Evolutionary conservation across 306 rosid species (phyloP).

Genomic region (Dicorynia guianensis): DNA sequence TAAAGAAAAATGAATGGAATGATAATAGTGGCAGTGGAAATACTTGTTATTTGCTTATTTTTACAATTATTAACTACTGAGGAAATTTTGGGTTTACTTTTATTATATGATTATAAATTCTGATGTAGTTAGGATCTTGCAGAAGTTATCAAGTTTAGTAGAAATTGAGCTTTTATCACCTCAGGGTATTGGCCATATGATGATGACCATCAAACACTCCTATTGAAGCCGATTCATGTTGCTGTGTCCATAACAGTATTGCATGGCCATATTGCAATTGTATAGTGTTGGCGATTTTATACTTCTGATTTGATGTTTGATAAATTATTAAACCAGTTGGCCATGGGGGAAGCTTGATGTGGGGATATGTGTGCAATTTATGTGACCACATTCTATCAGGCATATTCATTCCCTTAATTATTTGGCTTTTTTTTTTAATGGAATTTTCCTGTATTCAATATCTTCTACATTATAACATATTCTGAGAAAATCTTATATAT

Average conservation of each 20-base stretch:
- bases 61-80: constrained; percentile 21
- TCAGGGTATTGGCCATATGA: not conserved
- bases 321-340: no score
- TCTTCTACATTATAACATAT: no score
- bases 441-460: no score
- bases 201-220: not conserved
- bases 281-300: no score
- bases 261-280: no score
- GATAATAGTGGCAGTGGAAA: constrained; percentile 10
- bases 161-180: constrained; percentile 1
- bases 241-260: not conserved
- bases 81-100: constrained; percentile 21
- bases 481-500: no score
- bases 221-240: not conserved
- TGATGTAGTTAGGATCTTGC: constrained; percentile 23
- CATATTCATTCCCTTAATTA: not conserved
- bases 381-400: not conserved
- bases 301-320: no score
- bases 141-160: constrained; percentile 6
- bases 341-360: no score
- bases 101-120: constrained; percentile 26
- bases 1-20: constrained; percentile 23
- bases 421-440: not conserved
- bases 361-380: not conserved
- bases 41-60: constrained; percentile 22